These are phyloP conservation scores for Penicillium daleae DNA, from an alignment of 495 filamentous ascomycete species.

Conservation along the genomic window DNA sequence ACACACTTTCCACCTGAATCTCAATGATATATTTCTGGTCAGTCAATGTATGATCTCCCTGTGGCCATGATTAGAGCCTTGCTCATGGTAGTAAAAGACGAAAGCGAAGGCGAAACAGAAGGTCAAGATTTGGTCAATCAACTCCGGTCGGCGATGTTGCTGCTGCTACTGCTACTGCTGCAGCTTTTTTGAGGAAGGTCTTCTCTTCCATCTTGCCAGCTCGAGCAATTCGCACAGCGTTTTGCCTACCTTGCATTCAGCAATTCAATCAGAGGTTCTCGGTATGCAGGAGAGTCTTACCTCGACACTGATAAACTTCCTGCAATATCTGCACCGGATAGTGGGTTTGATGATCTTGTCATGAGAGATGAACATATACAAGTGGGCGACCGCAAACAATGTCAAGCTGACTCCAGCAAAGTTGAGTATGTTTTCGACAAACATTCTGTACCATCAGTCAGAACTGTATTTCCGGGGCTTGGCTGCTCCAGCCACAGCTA, in stretches of 20 bases:
- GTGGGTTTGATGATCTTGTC: constrained; percentile 73
- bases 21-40: not conserved
- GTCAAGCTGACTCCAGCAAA: constrained; percentile 68
- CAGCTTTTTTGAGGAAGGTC: constrained; percentile 38
- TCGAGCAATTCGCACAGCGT: constrained; percentile 73
- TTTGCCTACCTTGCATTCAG: constrained; percentile 46
- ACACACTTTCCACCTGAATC: not conserved
- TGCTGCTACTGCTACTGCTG: constrained; percentile 8
- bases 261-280: not conserved
- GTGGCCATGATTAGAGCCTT: too few relatives aligned
- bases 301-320: constrained; percentile 67
- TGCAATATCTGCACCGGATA: constrained; percentile 73
- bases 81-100: too few relatives aligned
- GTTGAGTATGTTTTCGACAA: constrained; percentile 67
- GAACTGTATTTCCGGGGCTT: not conserved
- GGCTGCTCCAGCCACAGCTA: not conserved
- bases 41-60: not conserved
- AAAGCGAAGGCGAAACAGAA: not conserved
- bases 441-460: constrained; percentile 47
- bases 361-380: constrained; percentile 62
- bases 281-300: constrained; percentile 39
- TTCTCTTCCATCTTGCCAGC: constrained; percentile 79
- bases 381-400: constrained; percentile 66
- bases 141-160: not conserved
- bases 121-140: not conserved